phyloP scores from a whole-genome alignment of 2,329 filamentous ascomycete genomes.

The Zopfia rhizophila region DNA sequence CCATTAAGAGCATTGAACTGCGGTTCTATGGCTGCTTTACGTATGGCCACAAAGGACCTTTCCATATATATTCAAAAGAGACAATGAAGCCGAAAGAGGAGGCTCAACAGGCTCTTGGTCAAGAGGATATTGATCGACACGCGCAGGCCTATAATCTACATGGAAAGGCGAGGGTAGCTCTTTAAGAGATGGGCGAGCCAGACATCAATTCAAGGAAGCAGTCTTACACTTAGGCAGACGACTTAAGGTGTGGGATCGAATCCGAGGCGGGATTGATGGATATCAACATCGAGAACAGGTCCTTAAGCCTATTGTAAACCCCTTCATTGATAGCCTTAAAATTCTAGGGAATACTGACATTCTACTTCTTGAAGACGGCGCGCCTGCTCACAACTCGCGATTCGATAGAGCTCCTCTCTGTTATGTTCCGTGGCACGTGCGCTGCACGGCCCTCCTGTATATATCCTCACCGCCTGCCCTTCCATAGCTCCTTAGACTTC shows the following conservation, averaged over 20 bases:
- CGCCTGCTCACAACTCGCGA: slow-evolving; percentile 12
- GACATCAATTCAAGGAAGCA: too few species aligned
- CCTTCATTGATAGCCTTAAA: slow-evolving; percentile 11
- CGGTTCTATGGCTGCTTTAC: slow-evolving; percentile 12
- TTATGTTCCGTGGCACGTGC: too few species aligned
- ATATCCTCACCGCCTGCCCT: too few species aligned
- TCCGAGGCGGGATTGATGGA: background rate
- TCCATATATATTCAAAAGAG: slow-evolving; percentile 1
- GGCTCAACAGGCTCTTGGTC: too few species aligned
- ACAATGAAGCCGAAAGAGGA: slow-evolving; percentile 9
- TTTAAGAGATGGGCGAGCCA: too few species aligned
- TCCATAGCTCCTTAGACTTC: too few species aligned
- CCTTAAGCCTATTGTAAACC: slow-evolving; percentile 7
- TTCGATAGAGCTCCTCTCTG: too few species aligned
- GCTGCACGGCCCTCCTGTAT: too few species aligned
- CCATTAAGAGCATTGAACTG: background rate
- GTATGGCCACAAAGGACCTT: slow-evolving; percentile 16
- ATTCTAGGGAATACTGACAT: slow-evolving; percentile 2
- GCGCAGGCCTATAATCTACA: too few species aligned
- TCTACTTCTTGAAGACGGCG: slow-evolving; percentile 18
- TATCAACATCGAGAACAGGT: slow-evolving; percentile 11
- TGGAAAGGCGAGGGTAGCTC: too few species aligned
- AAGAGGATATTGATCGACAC: too few species aligned
- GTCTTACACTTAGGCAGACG: too few species aligned
- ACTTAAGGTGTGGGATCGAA: slow-evolving; percentile 8